phyloP scores from a whole-genome alignment of 2,329 filamentous ascomycete species.

The Neonectria ditissima region DNA sequence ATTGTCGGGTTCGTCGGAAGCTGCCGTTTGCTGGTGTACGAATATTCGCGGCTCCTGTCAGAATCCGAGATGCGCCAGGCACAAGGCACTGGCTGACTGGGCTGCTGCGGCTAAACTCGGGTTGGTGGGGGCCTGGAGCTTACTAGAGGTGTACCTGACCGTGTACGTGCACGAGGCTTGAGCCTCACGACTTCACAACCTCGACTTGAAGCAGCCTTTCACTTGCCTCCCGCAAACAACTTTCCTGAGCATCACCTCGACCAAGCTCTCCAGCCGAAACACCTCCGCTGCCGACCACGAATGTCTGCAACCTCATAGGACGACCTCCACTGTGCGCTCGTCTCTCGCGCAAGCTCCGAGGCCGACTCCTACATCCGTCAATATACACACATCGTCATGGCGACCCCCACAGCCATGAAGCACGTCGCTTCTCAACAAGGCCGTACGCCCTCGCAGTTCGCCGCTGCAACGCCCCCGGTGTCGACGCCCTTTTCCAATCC shows the following conservation, averaged over 20 bases:
- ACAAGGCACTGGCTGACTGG: background rate
- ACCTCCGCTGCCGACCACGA: background rate
- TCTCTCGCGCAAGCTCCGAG: constrained; percentile 22
- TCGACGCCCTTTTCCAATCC: constrained; percentile 74
- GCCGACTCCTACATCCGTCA: background rate
- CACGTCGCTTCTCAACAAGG: constrained; percentile 57
- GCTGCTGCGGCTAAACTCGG: constrained; percentile 19
- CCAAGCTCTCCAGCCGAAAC: constrained; percentile 16
- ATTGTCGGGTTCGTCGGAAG: constrained; percentile 6
- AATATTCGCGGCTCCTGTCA: background rate
- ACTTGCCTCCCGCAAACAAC: background rate
- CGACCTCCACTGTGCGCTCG: constrained; percentile 19
- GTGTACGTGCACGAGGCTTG: constrained; percentile 13
- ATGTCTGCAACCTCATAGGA: constrained; percentile 12
- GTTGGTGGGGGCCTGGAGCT: constrained; percentile 14
- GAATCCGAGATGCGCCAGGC: constrained; percentile 1
- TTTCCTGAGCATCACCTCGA: background rate
- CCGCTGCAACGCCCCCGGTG: constrained; percentile 72
- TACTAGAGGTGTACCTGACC: constrained; percentile 5
- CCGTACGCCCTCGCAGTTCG: constrained; percentile 62
- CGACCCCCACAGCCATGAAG: constrained; percentile 64
- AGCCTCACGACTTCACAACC: constrained; percentile 1
- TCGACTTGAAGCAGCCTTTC: constrained; percentile 7
- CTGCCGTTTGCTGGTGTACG: background rate
- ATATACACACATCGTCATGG: constrained; percentile 50